Evolutionary conservation across 1,284 basidiomycete genomes (phyloP), one percentile per base, ranked within the genome.

Genomic region (Phlebopus sp.): DNA sequence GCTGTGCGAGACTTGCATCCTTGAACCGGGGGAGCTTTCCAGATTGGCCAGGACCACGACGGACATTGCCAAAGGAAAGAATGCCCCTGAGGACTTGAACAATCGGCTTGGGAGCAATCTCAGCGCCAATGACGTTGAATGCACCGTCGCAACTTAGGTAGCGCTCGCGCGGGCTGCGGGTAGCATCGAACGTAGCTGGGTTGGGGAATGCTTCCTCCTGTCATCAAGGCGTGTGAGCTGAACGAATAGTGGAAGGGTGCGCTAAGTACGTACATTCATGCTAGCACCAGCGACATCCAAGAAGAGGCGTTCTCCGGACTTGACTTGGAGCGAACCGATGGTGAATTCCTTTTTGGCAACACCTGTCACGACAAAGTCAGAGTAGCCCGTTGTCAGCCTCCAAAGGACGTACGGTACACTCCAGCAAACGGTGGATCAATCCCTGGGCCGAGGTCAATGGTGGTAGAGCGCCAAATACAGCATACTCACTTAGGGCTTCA

Each of bases 401-500:
- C 18, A 35, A 13, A 44, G 15, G 4, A 29, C 42, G 27, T 27
- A 44, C 80, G 65, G 9, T 49, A 52, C 5, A 34, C 41, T 23
- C 67, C 64, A 32, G 59, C 68, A 58, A 79, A 74, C 1, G 76
- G 68, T 15, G 78, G 78, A 38, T 80, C 74, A 14, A 78, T 60
- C 39, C 78, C 77, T 79, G 30, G 5, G 35, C 3, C 2, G 27
- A 9, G 5, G 38, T 59, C 15, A 60, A 15, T 32, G 52, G 23
- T 11, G 15, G 19, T 14, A 42, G 36, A 7, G 23, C 30, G n/a
- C n/a, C 6, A 15, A 45, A 32, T 3, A 29, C 21, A 21, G 9
- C 15, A 70, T 62, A 55, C 80, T 55, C 47, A 87, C 87, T 78
- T 51, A 88, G 62, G 18, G 84, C 82, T 62, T 90, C 88, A 17